phyloP scores from a whole-genome alignment of 192 early-diverging fungal genomes.

The Helicostylum pulchrum region DNA sequence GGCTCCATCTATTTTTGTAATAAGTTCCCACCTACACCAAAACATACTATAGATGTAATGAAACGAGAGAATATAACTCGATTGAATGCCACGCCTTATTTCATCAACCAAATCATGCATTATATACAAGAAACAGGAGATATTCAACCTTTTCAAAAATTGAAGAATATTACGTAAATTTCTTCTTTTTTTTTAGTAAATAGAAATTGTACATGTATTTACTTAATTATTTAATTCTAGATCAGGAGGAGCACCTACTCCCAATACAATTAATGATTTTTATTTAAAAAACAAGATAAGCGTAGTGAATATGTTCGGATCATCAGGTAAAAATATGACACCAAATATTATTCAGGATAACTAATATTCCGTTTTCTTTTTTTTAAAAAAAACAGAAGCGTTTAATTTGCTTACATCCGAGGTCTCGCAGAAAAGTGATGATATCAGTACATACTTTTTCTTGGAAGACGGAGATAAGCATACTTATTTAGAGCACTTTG shows the following conservation, averaged over 20 bases:
- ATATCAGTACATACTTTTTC: background rate
- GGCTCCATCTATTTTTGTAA: background rate
- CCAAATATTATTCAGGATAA: too few species aligned
- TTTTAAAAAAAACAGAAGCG: background rate
- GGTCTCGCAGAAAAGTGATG: background rate
- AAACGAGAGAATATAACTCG: background rate
- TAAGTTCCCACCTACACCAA: background rate
- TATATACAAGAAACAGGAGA: slow-evolving; percentile 2
- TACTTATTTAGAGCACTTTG: background rate
- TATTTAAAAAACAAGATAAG: too few species aligned
- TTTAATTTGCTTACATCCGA: background rate
- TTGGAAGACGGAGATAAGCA: background rate
- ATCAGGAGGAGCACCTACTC: too few species aligned
- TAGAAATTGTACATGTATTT: too few species aligned
- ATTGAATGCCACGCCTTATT: background rate
- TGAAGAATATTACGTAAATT: background rate
- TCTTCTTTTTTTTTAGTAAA: too few species aligned
- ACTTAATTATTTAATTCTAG: too few species aligned
- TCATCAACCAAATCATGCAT: background rate
- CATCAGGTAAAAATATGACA: background rate
- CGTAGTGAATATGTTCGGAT: too few species aligned
- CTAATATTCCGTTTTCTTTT: too few species aligned
- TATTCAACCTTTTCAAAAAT: background rate
- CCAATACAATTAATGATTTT: too few species aligned
- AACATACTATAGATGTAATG: background rate